Base-by-base conservation (phyloP, 306 rosid genomes). In the Fagus sylvatica region DNA sequence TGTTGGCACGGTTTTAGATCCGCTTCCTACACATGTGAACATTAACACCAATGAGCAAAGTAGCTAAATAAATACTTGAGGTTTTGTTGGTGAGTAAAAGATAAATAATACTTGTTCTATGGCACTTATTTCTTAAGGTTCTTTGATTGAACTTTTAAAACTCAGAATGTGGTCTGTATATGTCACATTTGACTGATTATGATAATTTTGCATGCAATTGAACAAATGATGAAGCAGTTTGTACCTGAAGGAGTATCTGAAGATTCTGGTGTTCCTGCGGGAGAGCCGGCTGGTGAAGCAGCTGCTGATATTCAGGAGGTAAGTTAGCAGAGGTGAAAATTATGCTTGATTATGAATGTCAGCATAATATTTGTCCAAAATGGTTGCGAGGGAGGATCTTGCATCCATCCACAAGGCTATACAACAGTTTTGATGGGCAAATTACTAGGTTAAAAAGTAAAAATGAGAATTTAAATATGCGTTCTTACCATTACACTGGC, bases 161-260 rank as follows among this genome's bases (percentile, higher is more conserved):
- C 2, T 0, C 9, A 62, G 15, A 36, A 33, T 62, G 0, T 62
- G 69, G 22, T 15, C 19, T 62, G 19, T 36, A 0, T 34, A 33
- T 33, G 37, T 34, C 19, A 32, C 7, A 16, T 55, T 57, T 57
- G 34, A 57, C 36, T 9, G 32, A 57, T 57, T 12, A 4, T 9
- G 48, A 71, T 46, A 46, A 46, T 46, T 46, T 46, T 46, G 4
- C 4, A 46, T 22, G 28, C 51, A 46, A 37, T 42, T 3, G 43
- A 40, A 59, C 57, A n/a, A 79, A 79, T 54, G 6, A 37, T 17
- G 71, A 16, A 17, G 61, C 32, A 40, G 36, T 48, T 13, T 51
- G 73, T 85, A 88, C 95, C 93, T 84, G 93, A 83, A 71, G 98
- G 87, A 75, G 89, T 76, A 53, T 86, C 83, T 4, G 97, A 82